These are phyloP conservation scores for Capronia americana DNA, from an alignment of 2,329 filamentous ascomycete species.

Conservation along the genomic window DNA sequence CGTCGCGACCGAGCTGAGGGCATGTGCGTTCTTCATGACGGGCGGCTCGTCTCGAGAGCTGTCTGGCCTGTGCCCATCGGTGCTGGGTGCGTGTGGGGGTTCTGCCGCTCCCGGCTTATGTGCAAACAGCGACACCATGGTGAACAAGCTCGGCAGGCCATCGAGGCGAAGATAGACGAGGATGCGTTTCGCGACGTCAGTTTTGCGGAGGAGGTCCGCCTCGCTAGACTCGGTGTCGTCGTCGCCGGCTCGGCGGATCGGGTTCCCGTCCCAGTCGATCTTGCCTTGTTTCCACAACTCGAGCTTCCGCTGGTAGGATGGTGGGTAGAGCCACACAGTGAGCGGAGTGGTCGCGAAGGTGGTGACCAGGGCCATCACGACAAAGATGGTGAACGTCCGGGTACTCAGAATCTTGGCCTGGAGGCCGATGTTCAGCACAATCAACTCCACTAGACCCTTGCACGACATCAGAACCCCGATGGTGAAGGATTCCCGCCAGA, in stretches of 20 bases:
- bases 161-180: conserved; percentile 85
- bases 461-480: conserved; percentile 95
- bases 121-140: conserved; percentile 75
- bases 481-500: conserved; percentile 88
- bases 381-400: conserved; percentile 89
- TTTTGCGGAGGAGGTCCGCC: conserved; percentile 33
- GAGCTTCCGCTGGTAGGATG: conserved; percentile 76
- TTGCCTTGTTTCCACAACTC: conserved; percentile 80
- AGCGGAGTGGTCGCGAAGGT: conserved; percentile 84
- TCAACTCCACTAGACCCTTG: conserved; percentile 92
- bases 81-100: conserved; percentile 18
- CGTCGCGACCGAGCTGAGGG: conserved; percentile 20
- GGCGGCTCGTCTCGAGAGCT: conserved; percentile 13
- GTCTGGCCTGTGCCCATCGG: conserved; percentile 13
- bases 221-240: conserved; percentile 47
- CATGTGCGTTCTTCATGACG: conserved; percentile 28
- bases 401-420: conserved; percentile 81
- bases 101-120: conserved; percentile 29
- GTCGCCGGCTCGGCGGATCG: conserved; percentile 55
- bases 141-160: conserved; percentile 80
- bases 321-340: conserved; percentile 75
- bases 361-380: conserved; percentile 89
- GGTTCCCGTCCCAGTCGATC: conserved; percentile 82
- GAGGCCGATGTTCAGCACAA: conserved; percentile 83
- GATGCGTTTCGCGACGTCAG: conserved; percentile 60